Evolutionary conservation across 176 grass and related monocot species (phyloP).

Genomic region (Oryza brachyantha): DNA sequence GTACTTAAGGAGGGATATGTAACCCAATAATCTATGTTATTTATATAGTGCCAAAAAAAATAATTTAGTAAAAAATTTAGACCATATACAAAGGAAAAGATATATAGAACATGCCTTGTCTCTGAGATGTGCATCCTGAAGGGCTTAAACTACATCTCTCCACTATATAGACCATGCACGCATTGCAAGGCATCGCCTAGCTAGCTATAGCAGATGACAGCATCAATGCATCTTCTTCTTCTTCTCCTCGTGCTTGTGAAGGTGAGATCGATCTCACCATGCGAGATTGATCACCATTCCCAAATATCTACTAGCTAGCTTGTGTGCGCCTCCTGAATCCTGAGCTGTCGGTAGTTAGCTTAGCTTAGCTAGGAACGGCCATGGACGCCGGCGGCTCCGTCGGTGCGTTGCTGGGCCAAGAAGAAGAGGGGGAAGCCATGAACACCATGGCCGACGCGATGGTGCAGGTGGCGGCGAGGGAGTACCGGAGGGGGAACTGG

Average conservation of each 20-base stretch:
- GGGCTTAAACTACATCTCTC: not conserved
- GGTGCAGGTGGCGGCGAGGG: conserved; percentile 34
- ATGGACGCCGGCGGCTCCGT: conserved; percentile 27
- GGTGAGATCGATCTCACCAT: too few species aligned
- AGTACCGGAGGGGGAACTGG: conserved; percentile 91
- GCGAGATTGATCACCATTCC: conserved; percentile 17
- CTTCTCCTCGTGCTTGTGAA: too few species aligned
- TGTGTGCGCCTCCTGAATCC: not conserved
- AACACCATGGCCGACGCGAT: conserved; percentile 26
- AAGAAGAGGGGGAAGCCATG: conserved; percentile 23
- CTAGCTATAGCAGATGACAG: not conserved
- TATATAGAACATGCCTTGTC: not conserved
- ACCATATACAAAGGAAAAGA: not conserved
- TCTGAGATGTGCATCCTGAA: too few species aligned
- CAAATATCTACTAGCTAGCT: not conserved
- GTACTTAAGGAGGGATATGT: not conserved
- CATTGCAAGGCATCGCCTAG: conserved; percentile 14
- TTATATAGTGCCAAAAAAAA: too few species aligned
- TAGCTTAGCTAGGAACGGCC: not conserved
- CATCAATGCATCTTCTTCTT: not conserved
- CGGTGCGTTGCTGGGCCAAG: conserved; percentile 20
- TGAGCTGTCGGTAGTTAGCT: not conserved
- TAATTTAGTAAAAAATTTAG: not conserved
- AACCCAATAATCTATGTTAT: too few species aligned
- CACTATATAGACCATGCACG: not conserved